phyloP scores from a whole-genome alignment of 129 eudicot species.

The Helianthus tuberosus region DNA sequence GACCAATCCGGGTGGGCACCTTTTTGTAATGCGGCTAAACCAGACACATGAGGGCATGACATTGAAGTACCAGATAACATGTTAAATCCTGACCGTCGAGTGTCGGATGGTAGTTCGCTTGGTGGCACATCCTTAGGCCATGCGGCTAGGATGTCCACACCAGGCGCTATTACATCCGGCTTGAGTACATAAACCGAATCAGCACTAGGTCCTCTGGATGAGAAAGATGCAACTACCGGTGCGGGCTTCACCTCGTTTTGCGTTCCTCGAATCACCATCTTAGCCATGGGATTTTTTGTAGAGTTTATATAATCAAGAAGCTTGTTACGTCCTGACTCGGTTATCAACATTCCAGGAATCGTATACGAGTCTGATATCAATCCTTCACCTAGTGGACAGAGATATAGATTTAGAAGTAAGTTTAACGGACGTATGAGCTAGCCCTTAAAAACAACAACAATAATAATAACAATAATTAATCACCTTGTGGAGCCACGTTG shows the following conservation, averaged over 20 bases:
- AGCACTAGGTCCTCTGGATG: constrained; percentile 69
- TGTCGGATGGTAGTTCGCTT: constrained; percentile 42
- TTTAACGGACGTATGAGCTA: no score
- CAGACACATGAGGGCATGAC: constrained; percentile 93
- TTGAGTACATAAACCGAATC: constrained; percentile 55
- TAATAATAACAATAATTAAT: constrained; percentile 42
- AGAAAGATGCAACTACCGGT: constrained; percentile 71
- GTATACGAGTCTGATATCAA: constrained; percentile 58
- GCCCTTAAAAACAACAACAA: no score
- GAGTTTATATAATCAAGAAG: constrained; percentile 42
- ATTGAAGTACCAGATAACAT: constrained; percentile 83
- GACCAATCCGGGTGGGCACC: constrained; percentile 97
- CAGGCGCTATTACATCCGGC: constrained; percentile 90
- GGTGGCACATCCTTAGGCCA: constrained; percentile 75
- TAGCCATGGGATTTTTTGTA: constrained; percentile 48
- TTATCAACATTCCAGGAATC: constrained; percentile 65
- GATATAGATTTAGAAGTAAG: no score
- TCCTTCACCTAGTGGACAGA: constrained; percentile 59
- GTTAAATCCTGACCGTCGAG: constrained; percentile 58
- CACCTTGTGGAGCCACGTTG: constrained; percentile 60
- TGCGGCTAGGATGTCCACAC: constrained; percentile 84
- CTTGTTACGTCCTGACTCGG: constrained; percentile 44
- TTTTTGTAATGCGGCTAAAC: constrained; percentile 76
- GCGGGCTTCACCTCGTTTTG: constrained; percentile 63
- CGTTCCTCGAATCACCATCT: constrained; percentile 55